Conservation (phyloP, 75 land plant genomes). For the Pinus albicaulis region DNA sequence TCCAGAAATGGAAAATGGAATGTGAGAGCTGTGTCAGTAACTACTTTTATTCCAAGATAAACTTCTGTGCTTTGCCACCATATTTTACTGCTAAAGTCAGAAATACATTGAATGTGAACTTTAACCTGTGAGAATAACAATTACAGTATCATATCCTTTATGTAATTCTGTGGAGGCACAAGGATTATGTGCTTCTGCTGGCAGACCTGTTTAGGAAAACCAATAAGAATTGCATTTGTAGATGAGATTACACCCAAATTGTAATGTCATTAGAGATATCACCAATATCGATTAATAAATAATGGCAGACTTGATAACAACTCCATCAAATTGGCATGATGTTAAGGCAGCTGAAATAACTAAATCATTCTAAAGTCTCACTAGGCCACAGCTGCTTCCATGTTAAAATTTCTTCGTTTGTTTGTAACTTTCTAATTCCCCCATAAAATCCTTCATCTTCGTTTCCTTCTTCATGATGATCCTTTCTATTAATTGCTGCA, state of each 20-base stretch:
- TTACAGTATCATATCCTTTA: no score
- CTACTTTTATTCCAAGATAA: no score
- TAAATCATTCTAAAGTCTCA: slow-evolving; percentile 60
- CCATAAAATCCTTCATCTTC: slow-evolving; percentile 91
- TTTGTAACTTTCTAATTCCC: slow-evolving; percentile 75
- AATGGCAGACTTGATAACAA: neutral
- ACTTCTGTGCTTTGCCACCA: no score
- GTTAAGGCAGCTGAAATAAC: neutral
- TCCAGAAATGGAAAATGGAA: no score
- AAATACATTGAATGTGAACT: no score
- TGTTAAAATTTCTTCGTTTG: slow-evolving; percentile 58
- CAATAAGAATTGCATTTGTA: no score
- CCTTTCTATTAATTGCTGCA: slow-evolving; percentile 53
- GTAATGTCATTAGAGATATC: neutral
- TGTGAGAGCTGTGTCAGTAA: no score
- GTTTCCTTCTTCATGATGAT: slow-evolving; percentile 83
- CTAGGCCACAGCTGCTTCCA: slow-evolving; percentile 84
- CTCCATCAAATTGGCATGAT: slow-evolving; percentile 3
- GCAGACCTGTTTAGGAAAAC: no score
- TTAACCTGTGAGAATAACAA: no score
- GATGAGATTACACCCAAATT: neutral
- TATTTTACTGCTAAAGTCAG: no score
- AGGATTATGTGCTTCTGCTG: no score
- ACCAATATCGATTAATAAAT: slow-evolving; percentile 7
- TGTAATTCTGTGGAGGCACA: no score